Base-by-base conservation (phyloP, 1,139 yeast species). In the Starmera stellimalicola region DNA sequence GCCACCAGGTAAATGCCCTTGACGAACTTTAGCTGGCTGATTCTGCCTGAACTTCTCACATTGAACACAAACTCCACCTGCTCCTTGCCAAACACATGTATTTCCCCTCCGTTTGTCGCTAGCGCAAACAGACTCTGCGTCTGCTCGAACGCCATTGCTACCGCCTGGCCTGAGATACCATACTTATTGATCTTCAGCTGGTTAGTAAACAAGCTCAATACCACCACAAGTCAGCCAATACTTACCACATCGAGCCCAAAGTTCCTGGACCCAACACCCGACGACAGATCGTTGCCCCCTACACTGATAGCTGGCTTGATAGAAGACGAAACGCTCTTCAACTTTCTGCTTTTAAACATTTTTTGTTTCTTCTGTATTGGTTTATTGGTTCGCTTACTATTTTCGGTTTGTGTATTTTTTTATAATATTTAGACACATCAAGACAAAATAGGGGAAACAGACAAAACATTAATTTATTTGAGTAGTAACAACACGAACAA, bases 81-180 rank as follows among this genome's bases (percentile, higher is more conserved):
- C 33, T 78, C 76, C 51, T 82, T 91, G 2, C 98, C 98, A 49
- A 76, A 79, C 5, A 91, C 80, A 45, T 84, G 76, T 16, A 91
- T 68, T 33, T 74, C 75, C 30, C 87, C 84, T 10, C 58, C 54
- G 28, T 67, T 73, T 1, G 95, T 85, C 4, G 93, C 79, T 0
- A 85, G 62, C 0, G 96, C 97, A 44, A 87, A 57, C 29, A 91
- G 65, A 32, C 94, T 76, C 52, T 91, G 98, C 1, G 84, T 78
- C 2, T 94, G 94, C 54, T 91, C 97, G 55, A 68, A 83, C 0
- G 94, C 94, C 29, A 77, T 57, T 0, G 83, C 75, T 18, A 73
- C 60, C 4, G 83, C 70, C 14, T 57, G 62, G 3, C 85, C 84
- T 16, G 63, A 55, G 29, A 78, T 48, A 3, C 88, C 88, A 48